Evolutionary conservation across 2,329 filamentous ascomycete genomes (phyloP), one percentile per base, ranked within the genome.

Genomic region (Hymenoscyphus scutula): DNA sequence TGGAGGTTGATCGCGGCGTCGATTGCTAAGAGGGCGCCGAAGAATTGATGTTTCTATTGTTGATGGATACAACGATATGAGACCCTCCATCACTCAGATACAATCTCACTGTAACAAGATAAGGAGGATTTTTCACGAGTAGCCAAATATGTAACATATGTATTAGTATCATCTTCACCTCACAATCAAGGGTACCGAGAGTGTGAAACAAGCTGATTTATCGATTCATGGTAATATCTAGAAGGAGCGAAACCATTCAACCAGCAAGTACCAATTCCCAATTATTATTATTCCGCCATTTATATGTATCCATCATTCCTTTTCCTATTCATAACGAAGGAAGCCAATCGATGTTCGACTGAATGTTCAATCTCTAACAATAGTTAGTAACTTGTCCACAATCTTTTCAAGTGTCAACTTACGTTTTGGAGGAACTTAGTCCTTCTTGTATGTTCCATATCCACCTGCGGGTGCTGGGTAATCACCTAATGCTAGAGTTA

Each of bases 1-100:
- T 75, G 73, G 73, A 64, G 68, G 29, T 68, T 70, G 61, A 66
- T 75, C 29, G 63, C 65, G 8, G 62, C 53, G 23, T 56, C 58
- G 13, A 69, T 71, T 53, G 59, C 48, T 30, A 71, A 66, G 37
- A 65, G 53, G 6, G 34, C 45, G 45, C 19, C 19, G 6, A 51
- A 51, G 23, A 25, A 25, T 10, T 51, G 19, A 51, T 19, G 25
- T 25, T 10, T 34, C 32, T 34, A 2, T 34, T 37, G 13, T 5
- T 15, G 34, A 37, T 37, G 13, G 34, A 17, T 37, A 37, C 5
- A 15, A 37, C n/a, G 34, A 37, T 37, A 37, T 15, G 34, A 37
- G 34, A 37, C 17, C 11, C 34, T 37, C 34, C 34, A 11, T 5
- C 11, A 37, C 13, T 37, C 13, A 37, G 11, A 13, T 10, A 25